Conservation (phyloP, 208 protist genomes). For the Phytomonas francai region DNA sequence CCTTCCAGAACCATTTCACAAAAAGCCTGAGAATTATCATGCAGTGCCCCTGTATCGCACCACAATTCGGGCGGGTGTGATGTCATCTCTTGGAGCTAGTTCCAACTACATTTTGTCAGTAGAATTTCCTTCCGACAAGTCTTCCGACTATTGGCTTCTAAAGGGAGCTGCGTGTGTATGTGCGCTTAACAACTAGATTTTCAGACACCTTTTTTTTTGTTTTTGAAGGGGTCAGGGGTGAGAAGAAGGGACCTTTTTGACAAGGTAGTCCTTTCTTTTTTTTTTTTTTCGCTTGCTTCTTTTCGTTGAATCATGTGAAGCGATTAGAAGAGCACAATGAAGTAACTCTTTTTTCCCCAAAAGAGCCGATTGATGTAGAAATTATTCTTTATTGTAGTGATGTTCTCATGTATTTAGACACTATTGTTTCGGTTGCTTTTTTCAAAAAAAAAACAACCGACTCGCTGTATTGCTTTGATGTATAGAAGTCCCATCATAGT, state of each 20-base stretch:
- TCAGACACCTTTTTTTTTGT: conserved; percentile 3
- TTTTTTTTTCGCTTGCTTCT: conserved; percentile 14
- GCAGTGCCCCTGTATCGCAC: conserved; percentile 94
- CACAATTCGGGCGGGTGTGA: conserved; percentile 86
- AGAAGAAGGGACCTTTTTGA: background rate
- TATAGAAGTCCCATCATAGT: background rate
- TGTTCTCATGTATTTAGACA: background rate
- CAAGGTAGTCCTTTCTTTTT: background rate
- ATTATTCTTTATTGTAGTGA: background rate
- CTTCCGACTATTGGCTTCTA: conserved; percentile 87
- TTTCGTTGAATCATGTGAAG: background rate
- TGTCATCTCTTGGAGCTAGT: conserved; percentile 94
- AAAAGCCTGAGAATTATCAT: conserved; percentile 52
- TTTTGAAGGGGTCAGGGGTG: background rate
- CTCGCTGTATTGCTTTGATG: background rate
- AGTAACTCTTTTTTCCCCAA: background rate
- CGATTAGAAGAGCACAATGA: background rate
- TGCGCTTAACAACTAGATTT: conserved; percentile 39
- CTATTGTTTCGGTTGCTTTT: background rate
- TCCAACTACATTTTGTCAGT: conserved; percentile 93
- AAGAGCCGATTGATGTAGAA: background rate
- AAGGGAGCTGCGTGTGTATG: conserved; percentile 88
- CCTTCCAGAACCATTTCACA: conserved; percentile 89
- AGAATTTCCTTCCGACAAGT: conserved; percentile 77
- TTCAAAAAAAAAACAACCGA: background rate